Base-by-base conservation (phyloP, 2,329 filamentous ascomycete species). In the Gnomoniopsis sp. region DNA sequence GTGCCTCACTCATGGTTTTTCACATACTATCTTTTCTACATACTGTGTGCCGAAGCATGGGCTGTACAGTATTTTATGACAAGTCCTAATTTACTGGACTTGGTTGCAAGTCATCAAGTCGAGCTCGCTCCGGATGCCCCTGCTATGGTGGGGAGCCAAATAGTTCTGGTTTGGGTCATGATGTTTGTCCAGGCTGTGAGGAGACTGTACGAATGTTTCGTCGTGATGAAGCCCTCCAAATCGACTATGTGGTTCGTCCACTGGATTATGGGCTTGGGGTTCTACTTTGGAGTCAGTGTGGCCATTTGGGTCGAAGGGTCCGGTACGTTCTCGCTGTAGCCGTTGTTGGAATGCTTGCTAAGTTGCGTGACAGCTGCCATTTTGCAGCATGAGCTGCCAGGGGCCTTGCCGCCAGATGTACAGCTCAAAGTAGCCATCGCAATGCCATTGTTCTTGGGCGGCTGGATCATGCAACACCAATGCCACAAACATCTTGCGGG, bases 1-100 rank as follows among this genome's bases (percentile, higher is more conserved):
- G 88, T 97, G 38, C 92, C 93, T 22, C 95, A 98, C 74, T 83
- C 83, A 62, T 98, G 90, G 87, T 98, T 98, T 72, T 82, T 81
- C 47, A 89, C 95, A 66, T 98, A 96, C 75, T 98, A 99, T 71
- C 69, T 89, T 55, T 71, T 86, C 38, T 93, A 90, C 3, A 75
- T 92, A 4, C 69, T 77, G 2, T 86, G 84, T 60, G 93, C 90
- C 0, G 67, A 85, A 4, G 89, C 93, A 71, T 97, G 93, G 91
- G 83, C 80, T 0, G 72, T 74, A 64, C 88, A 93, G 71, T 82
- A 89, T 55, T 63, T 83, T 23, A 74, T 68, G 26, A 71, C 76
- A 60, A 89, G 89, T 1, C 62, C 68, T 1, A 17, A 21, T 51
- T 6, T 54, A 19, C 47, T 59, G 36, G 10, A 14, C 11, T 48